phyloP scores from a whole-genome alignment of 768 basidiomycete genomes.

The Guyanaporus albipodus region DNA sequence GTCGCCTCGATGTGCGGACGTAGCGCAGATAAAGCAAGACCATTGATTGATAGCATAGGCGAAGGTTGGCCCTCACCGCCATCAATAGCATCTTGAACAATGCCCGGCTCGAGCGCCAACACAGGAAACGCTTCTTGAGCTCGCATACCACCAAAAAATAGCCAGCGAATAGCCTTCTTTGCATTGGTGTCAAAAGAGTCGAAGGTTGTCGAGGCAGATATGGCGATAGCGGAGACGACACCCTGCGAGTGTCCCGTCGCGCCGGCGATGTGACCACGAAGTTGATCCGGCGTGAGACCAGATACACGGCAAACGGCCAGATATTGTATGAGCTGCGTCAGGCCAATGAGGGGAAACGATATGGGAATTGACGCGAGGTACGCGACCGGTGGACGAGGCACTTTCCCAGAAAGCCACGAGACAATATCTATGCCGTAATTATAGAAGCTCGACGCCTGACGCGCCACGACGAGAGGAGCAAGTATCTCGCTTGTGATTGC shows the following conservation, averaged over 20 bases:
- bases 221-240: slow-evolving; percentile 87
- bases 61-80: slow-evolving; percentile 91
- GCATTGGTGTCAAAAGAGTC: slow-evolving; percentile 74
- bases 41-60: slow-evolving; percentile 91
- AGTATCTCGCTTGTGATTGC: slow-evolving; percentile 65
- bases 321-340: slow-evolving; percentile 95
- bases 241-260: slow-evolving; percentile 98
- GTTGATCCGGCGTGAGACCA: slow-evolving; percentile 72
- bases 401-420: slow-evolving; percentile 76
- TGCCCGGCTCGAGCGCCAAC: slow-evolving; percentile 80
- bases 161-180: slow-evolving; percentile 82
- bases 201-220: slow-evolving; percentile 74
- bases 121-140: slow-evolving; percentile 95
- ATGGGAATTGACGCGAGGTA: slow-evolving; percentile 93
- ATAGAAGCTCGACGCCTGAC: slow-evolving; percentile 61
- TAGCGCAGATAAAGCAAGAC: slow-evolving; percentile 71
- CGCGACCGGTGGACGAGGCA: slow-evolving; percentile 67
- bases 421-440: slow-evolving; percentile 74
- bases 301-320: slow-evolving; percentile 74
- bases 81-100: slow-evolving; percentile 83
- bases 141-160: slow-evolving; percentile 90
- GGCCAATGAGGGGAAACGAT: slow-evolving; percentile 92
- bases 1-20: slow-evolving; percentile 81
- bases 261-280: slow-evolving; percentile 72
- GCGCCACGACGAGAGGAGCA: slow-evolving; percentile 59